Percentiles rank a stretch among this genome's conserved stretches.
Conservation (phyloP, 257 asterid species). For the Galeopsis tetrahit region DNA sequence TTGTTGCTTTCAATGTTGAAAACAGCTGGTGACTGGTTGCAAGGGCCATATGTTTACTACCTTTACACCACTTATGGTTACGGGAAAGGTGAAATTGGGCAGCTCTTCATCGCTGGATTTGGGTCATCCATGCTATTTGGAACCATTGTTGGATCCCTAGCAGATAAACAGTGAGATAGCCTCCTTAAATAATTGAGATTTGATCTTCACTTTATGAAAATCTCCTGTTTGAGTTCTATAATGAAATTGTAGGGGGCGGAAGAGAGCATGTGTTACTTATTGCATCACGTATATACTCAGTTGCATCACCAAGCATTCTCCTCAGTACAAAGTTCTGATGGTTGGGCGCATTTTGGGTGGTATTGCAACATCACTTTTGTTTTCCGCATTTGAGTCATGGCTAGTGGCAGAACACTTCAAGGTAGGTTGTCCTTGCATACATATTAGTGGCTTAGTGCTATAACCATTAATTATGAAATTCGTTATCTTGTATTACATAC, state of each 20-base stretch:
- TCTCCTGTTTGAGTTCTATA: conserved; percentile 31
- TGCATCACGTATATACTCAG: conserved; percentile 87
- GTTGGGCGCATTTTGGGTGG: conserved; percentile 95
- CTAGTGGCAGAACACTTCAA: conserved; percentile 96
- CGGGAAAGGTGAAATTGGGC: conserved; percentile 66
- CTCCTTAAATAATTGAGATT: conserved; percentile 24
- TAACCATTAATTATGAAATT: not conserved
- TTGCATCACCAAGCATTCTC: conserved; percentile 95
- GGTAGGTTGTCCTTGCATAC: conserved; percentile 44
- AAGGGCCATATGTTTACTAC: conserved; percentile 69
- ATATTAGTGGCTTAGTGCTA: not conserved
- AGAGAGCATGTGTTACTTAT: conserved; percentile 85
- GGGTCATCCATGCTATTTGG: conserved; percentile 74
- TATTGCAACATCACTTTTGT: conserved; percentile 91
- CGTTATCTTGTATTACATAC: not conserved
- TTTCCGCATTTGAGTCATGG: conserved; percentile 95
- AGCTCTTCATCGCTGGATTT: conserved; percentile 66
- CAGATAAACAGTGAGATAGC: conserved; percentile 60
- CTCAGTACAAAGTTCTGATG: conserved; percentile 87
- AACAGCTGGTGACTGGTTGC: conserved; percentile 74
- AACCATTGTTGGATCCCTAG: conserved; percentile 72
- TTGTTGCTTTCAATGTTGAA: conserved; percentile 33
- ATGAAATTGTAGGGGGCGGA: conserved; percentile 75
- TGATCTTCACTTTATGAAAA: conserved; percentile 3
- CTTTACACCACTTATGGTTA: conserved; percentile 63